phyloP scores from a whole-genome alignment of 441 rosid genomes.

The Sinapis alba region DNA sequence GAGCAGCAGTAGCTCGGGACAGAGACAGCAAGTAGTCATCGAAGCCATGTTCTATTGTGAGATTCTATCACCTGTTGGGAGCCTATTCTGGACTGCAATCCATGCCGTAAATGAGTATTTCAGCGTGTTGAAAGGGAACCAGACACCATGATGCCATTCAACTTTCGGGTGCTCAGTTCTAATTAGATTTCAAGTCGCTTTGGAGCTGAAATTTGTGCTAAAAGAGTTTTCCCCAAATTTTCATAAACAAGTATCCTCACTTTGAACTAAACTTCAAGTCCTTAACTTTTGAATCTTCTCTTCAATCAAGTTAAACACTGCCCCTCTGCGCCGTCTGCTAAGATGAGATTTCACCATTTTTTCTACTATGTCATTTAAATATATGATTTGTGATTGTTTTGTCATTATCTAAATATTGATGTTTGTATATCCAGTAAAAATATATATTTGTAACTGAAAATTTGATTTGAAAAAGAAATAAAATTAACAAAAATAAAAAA shows the following conservation, averaged over 20 bases:
- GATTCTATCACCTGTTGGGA: neutral
- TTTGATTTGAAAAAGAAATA: too few relatives aligned
- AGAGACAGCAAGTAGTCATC: neutral
- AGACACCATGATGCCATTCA: neutral
- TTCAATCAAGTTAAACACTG: neutral
- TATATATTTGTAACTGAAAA: too few relatives aligned
- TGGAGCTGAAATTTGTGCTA: neutral
- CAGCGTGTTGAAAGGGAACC: neutral
- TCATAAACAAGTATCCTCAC: neutral
- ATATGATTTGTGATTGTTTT: neutral
- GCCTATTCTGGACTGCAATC: neutral
- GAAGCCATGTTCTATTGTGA: neutral
- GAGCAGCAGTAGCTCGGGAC: neutral
- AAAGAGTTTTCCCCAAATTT: neutral
- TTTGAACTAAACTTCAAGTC: neutral
- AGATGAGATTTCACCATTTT: neutral
- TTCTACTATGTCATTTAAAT: neutral
- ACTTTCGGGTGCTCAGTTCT: neutral
- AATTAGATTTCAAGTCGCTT: neutral
- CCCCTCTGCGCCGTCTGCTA: neutral
- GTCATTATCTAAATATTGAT: too few relatives aligned
- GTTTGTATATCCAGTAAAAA: neutral
- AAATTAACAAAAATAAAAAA: too few relatives aligned
- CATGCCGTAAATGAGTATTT: neutral
- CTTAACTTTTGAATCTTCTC: neutral